These are phyloP conservation scores for Colletotrichum chlorophyti DNA, from an alignment of 2,329 filamentous ascomycete species.

Conservation along the genomic window DNA sequence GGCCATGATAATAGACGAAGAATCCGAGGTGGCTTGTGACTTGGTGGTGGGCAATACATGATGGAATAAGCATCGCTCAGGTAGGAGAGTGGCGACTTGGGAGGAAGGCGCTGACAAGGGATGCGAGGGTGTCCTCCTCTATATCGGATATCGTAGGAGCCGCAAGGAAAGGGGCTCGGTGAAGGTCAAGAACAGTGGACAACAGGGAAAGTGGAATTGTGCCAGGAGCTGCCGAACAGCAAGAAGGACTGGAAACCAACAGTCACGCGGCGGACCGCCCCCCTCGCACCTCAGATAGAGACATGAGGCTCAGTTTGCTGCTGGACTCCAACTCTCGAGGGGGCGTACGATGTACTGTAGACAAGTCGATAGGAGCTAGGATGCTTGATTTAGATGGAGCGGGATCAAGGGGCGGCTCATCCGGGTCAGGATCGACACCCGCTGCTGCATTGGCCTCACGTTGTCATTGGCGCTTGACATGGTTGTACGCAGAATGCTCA, in stretches of 20 bases:
- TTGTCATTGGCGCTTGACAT: background rate
- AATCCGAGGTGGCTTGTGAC: background rate
- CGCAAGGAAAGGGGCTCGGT: background rate
- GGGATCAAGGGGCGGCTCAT: background rate
- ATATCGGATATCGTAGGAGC: background rate
- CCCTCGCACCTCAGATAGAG: too few relatives aligned
- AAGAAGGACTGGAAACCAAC: too few relatives aligned
- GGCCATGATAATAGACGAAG: background rate
- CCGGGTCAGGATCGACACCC: constrained; percentile 23
- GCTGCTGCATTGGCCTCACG: constrained; percentile 13
- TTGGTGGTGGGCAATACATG: background rate
- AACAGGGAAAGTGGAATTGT: background rate
- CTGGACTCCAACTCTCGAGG: too few relatives aligned
- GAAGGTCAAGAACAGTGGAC: background rate
- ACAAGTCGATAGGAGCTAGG: constrained; percentile 8
- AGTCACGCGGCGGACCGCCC: too few relatives aligned
- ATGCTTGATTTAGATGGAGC: background rate
- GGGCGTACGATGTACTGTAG: too few relatives aligned
- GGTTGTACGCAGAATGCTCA: background rate
- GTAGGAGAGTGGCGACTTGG: background rate
- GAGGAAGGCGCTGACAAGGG: constrained; percentile 6
- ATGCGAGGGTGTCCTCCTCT: constrained; percentile 16
- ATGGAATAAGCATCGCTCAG: too few relatives aligned
- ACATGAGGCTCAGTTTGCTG: too few relatives aligned
- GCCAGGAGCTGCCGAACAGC: too few relatives aligned